Conservation (phyloP, 202 grass and related monocot species). For the Panicum hallii region DNA sequence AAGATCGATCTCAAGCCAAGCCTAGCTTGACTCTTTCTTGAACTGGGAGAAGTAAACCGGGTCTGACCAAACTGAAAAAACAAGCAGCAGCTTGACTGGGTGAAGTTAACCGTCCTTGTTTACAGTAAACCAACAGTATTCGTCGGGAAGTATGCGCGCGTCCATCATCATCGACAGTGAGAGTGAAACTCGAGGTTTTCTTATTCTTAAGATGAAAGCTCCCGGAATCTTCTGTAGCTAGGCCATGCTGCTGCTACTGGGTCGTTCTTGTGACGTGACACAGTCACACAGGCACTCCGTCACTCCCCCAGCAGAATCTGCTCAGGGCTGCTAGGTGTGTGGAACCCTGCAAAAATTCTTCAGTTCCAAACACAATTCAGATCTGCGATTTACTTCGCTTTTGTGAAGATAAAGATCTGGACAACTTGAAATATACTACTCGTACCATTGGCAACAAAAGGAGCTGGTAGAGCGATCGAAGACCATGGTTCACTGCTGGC, state of each 20-base stretch:
- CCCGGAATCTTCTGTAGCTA: neutral
- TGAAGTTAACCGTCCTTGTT: conserved; percentile 29
- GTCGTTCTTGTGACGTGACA: neutral
- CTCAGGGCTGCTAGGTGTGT: too few relatives aligned
- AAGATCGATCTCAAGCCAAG: conserved; percentile 1
- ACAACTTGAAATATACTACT: neutral
- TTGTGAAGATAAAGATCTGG: too few relatives aligned
- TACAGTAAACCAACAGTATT: neutral
- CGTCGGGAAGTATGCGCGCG: conserved; percentile 7
- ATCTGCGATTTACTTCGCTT: neutral
- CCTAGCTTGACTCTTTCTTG: neutral
- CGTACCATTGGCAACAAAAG: too few relatives aligned
- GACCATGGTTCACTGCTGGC: neutral
- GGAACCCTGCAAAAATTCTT: too few relatives aligned
- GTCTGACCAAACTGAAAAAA: conserved; percentile 28
- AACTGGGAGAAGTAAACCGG: neutral
- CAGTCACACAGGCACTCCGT: too few relatives aligned
- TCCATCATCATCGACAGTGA: neutral
- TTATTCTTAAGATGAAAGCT: neutral
- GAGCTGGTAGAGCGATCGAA: neutral
- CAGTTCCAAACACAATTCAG: neutral
- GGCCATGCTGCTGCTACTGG: neutral
- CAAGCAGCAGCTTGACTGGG: neutral
- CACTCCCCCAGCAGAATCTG: too few relatives aligned
- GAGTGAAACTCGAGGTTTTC: neutral